Conservation (phyloP, 352 stramenopile species). For the Globisporangium echinulatum region DNA sequence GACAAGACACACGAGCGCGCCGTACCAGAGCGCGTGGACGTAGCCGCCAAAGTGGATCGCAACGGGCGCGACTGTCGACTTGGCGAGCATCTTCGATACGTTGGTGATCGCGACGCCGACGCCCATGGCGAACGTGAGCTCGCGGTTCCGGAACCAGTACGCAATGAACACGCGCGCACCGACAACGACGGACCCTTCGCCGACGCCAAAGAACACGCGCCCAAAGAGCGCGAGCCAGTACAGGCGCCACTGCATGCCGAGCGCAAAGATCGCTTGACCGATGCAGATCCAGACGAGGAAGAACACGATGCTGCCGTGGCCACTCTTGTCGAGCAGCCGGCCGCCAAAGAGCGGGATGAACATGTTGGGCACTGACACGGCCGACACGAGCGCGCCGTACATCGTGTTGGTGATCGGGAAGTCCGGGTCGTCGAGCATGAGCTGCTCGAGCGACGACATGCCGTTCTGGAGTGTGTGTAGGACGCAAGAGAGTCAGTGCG, state of each 20-base stretch:
- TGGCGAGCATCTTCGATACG: constrained; percentile 89
- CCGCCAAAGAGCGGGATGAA: constrained; percentile 74
- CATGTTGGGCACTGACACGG: constrained; percentile 81
- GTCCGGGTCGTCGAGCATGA: constrained; percentile 68
- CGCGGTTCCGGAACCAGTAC: constrained; percentile 73
- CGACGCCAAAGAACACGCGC: constrained; percentile 78
- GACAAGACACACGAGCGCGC: constrained; percentile 45
- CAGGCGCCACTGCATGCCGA: constrained; percentile 63
- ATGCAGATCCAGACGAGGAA: constrained; percentile 82
- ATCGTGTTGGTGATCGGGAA: constrained; percentile 83
- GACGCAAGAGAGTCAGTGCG: no score
- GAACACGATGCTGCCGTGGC: constrained; percentile 64
- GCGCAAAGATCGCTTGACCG: constrained; percentile 70
- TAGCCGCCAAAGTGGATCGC: constrained; percentile 83
- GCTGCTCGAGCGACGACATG: constrained; percentile 73
- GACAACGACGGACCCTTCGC: constrained; percentile 76
- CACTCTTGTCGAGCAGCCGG: constrained; percentile 73
- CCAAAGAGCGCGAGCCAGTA: constrained; percentile 79
- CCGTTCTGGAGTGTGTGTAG: constrained; percentile 34
- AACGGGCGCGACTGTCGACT: constrained; percentile 80
- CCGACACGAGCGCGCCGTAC: constrained; percentile 76
- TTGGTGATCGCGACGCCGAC: constrained; percentile 88
- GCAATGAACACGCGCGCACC: constrained; percentile 76
- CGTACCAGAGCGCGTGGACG: constrained; percentile 81
- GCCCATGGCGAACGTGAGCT: constrained; percentile 87